Conservation (phyloP, 129 eudicot species). For the carrot (Daucus carota) region DH1_v3.0 NC_030387.2:40878001-40878500, state of each 20-base stretch:
- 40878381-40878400: not conserved
- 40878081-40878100: slow-evolving; percentile 13
- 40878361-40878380: not conserved
- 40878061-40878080: slow-evolving; percentile 39
- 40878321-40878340: slow-evolving; percentile 95
- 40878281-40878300: slow-evolving; percentile 70
- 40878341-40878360: not conserved
- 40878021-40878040: slow-evolving; percentile 70
- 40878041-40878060: slow-evolving; percentile 60
- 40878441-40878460: slow-evolving; percentile 16
- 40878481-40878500: slow-evolving; percentile 96
- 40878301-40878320: slow-evolving; percentile 92
- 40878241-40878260: slow-evolving; percentile 82
- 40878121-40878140: slow-evolving; percentile 43
- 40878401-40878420: not conserved
- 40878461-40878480: slow-evolving; percentile 64
- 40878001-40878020: slow-evolving; percentile 43
- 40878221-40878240: slow-evolving; percentile 95
- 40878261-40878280: slow-evolving; percentile 80
- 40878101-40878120: slow-evolving; percentile 10
- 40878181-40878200: slow-evolving; percentile 67
- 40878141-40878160: slow-evolving; percentile 53
- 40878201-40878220: slow-evolving; percentile 96
- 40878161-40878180: slow-evolving; percentile 63
- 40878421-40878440: slow-evolving; percentile 11